Evolutionary conservation across 106 monocot species (phyloP), one percentile per base, ranked within the genome.

Genomic region (Dioscorea zingiberensis): DNA sequence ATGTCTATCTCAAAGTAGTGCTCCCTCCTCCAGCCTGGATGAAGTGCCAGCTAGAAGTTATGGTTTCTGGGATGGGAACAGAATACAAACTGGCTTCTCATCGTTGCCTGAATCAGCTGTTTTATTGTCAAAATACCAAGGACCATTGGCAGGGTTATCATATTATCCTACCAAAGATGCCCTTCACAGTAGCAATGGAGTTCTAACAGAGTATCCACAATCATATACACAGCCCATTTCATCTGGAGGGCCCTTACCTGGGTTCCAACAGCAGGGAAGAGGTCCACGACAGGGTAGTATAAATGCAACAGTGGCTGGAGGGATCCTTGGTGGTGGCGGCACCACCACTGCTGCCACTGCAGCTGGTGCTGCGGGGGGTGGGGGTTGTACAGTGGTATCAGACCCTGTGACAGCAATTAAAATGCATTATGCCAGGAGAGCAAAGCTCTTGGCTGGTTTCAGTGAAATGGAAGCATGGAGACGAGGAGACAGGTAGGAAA

Each of bases 401-500:
- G 91, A 95, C 58, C 87, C 87, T 1, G 87, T 87, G 25, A 76
- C 76, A 9, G 84, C 87, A 47, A 66, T 94, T 11, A 87, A 76
- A 66, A 48, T 85, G 76, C 88, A 77, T 55, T 88, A 75, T 73
- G 77, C 78, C 0, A 54, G 63, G 13, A 70, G 72, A 29, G 53
- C 73, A 1, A 82, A 72, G 18, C 54, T 82, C 23, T 72, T 69
- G 47, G 17, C 59, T 25, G 10, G 38, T 10, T 38, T n/a, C n/a
- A 63, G 71, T 8, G 86, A 85, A 7, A 38, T 78, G 48, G 83
- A 90, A 3, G 48, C 78, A 23, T 78, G 82, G 87, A 78, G 60
- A 15, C 15, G 14, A 48, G 62, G 69, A 56, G 86, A 64, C 38
- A 27, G 45, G 55, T 70, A 59, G 25, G 49, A 68, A 26, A 74